These are phyloP conservation scores for Mycena leptocephala DNA, from an alignment of 768 basidiomycete genomes.

Conservation along the genomic window DNA sequence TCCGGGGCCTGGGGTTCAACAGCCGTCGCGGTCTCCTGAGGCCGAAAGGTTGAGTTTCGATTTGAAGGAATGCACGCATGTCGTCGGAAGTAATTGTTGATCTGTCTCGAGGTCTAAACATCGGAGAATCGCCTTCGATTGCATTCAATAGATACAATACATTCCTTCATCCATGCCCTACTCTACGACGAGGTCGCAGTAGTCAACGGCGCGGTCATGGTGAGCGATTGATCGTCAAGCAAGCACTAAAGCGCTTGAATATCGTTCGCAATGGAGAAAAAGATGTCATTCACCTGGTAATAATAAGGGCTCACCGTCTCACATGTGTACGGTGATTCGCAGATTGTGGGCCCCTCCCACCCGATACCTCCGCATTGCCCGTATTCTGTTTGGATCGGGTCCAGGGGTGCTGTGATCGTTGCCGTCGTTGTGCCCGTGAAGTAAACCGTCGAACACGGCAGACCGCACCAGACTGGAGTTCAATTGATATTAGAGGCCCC, in stretches of 20 bases:
- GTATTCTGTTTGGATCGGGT: not conserved
- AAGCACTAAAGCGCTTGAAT: slow-evolving; percentile 9
- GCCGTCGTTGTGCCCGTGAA: slow-evolving; percentile 2
- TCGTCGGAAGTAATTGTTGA: slow-evolving; percentile 5
- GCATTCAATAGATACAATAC: no score
- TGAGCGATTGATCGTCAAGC: no score
- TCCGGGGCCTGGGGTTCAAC: no score
- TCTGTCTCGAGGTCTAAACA: slow-evolving; percentile 2
- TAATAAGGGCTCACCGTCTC: no score
- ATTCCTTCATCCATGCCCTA: no score
- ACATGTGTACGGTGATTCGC: not conserved
- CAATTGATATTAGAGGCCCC: no score
- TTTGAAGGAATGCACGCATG: no score
- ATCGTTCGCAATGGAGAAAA: not conserved
- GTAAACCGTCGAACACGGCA: slow-evolving; percentile 6
- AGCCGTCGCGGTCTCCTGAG: no score
- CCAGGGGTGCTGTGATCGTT: not conserved
- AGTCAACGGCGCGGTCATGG: no score
- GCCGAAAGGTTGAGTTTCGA: no score
- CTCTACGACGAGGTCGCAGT: no score
- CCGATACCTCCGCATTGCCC: slow-evolving; percentile 8
- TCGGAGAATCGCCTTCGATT: slow-evolving; percentile 7
- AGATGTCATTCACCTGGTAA: slow-evolving; percentile 1
- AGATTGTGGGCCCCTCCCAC: slow-evolving; percentile 7
- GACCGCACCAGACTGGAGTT: no score